Percentiles rank a stretch among this genome's conserved stretches.
Conservation (phyloP, 2,329 filamentous ascomycete species). For the Hymenoscyphus occultus region DNA sequence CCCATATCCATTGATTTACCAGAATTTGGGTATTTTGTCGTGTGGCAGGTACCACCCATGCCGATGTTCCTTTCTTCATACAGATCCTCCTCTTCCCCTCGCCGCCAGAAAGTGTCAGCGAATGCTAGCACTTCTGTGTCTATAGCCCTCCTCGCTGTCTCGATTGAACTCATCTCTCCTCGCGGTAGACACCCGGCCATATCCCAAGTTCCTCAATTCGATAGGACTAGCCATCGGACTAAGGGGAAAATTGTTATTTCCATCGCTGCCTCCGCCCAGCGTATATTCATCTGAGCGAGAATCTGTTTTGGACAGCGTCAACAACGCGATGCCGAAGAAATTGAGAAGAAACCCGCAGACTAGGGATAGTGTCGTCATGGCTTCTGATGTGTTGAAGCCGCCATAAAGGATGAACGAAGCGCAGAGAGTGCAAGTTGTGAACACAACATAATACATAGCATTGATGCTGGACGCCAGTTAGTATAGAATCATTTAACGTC, state of each 20-base stretch:
- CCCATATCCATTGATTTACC: too few relatives aligned
- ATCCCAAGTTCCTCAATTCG: not conserved
- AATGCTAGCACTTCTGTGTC: not conserved
- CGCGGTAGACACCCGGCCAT: not conserved
- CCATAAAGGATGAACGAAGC: constrained; percentile 95
- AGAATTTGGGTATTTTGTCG: too few relatives aligned
- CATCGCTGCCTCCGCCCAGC: not conserved
- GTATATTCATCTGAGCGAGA: not conserved
- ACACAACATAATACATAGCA: constrained; percentile 89
- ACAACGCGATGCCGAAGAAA: constrained; percentile 62
- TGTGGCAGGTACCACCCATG: too few relatives aligned
- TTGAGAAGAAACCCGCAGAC: constrained; percentile 92
- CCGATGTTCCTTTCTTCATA: too few relatives aligned
- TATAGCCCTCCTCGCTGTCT: not conserved
- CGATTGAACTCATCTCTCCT: not conserved
- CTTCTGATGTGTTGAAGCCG: constrained; percentile 91
- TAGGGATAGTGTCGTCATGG: constrained; percentile 87
- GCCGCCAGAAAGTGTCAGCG: not conserved
- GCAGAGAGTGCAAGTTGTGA: constrained; percentile 89
- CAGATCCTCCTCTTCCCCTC: too few relatives aligned
- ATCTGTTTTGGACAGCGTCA: not conserved
- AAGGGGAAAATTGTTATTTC: not conserved
- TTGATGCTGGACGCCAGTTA: constrained; percentile 53
- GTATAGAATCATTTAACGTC: not conserved
- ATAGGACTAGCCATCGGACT: not conserved